Base-by-base conservation (phyloP, 2,329 filamentous ascomycete species). In the Mycocentrospora acerina region DNA sequence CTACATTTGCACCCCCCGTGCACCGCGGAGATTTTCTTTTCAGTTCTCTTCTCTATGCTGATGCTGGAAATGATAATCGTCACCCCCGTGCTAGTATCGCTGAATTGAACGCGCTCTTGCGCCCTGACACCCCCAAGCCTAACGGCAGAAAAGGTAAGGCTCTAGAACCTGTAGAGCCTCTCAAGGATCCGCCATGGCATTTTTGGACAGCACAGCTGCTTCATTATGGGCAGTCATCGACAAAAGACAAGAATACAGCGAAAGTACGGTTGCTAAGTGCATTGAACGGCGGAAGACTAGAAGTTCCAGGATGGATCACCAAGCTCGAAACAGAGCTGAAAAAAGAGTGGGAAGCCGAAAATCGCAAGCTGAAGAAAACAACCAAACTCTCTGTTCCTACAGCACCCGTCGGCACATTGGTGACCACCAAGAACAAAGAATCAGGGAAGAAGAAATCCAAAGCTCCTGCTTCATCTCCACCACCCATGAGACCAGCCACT, bases 191-290 rank as follows among this genome's bases (percentile, higher is more conserved):
- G 29, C 73, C 79, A 1, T 79, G 71, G 1, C 78, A 83, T 46
- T 85, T 76, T 76, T 84, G 80, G 41, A 74, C 80, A 45, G 79
- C 81, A 0, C 80, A 85, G 46, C 70, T 83, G 9, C 62, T 81
- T 4, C 81, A 85, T 61, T 84, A 83, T 62, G 80, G 78, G 1
- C 68, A 85, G 0, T 69, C 67, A 6, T 71, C 73, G 0, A 79
- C 77, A 13, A 80, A 79, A 52, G 71, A 72, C 29, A 83, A 83
- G 62, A 73, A 77, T 15, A 72, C 74, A 0, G 80, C 80, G 8
- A 78, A 80, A 39, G 75, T 81, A 66, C 68, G 80, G 2, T 63
- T 85, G 12, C 70, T 77, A n/a, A 75, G 81, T 46, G 79, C 79
- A 7, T 55, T 82, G 42, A 77, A 74, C 24, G 62, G 60, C 2